A percentile compares a stretch with the other conserved stretches of the same genome.
These are phyloP conservation scores for Boletus sensibilis DNA, from an alignment of 768 basidiomycete genomes.

Conservation along the genomic window DNA sequence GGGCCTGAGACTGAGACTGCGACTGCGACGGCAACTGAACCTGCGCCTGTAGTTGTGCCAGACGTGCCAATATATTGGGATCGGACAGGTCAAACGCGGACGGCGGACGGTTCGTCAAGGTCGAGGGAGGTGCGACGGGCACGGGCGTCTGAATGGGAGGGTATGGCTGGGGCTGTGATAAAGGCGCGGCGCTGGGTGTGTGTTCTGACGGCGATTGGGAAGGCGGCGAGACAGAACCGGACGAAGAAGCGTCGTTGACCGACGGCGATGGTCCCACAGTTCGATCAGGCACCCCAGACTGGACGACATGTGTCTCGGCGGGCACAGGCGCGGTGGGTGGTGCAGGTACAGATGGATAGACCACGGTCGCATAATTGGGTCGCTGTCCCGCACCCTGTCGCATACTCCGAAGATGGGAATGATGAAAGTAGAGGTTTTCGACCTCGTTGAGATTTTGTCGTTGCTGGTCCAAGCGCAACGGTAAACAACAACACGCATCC, in stretches of 20 bases:
- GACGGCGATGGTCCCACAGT: conserved; percentile 9
- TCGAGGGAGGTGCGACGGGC: not conserved
- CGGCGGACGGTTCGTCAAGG: not conserved
- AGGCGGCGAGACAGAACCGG: conserved; percentile 2
- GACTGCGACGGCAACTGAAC: conserved; percentile 7
- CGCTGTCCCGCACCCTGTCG: conserved; percentile 16
- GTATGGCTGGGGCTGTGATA: not conserved
- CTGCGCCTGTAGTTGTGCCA: conserved; percentile 28
- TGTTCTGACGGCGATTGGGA: conserved; percentile 8
- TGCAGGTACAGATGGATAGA: not conserved
- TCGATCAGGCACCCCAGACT: conserved; percentile 12
- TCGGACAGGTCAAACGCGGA: conserved; percentile 23
- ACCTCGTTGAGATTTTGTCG: conserved; percentile 78
- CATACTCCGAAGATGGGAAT: conserved; percentile 50
- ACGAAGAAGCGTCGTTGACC: not conserved
- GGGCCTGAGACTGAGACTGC: not conserved
- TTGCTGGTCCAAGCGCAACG: conserved; percentile 45
- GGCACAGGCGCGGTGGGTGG: not conserved
- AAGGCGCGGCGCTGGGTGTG: not conserved
- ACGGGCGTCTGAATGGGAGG: not conserved
- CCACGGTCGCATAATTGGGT: conserved; percentile 17
- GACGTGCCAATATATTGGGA: conserved; percentile 22
- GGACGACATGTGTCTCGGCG: conserved; percentile 7
- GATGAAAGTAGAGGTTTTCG: conserved; percentile 78
- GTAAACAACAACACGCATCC: not conserved